Conservation (phyloP, 163 green algal species). For the Prototheca wickerhamii region DNA sequence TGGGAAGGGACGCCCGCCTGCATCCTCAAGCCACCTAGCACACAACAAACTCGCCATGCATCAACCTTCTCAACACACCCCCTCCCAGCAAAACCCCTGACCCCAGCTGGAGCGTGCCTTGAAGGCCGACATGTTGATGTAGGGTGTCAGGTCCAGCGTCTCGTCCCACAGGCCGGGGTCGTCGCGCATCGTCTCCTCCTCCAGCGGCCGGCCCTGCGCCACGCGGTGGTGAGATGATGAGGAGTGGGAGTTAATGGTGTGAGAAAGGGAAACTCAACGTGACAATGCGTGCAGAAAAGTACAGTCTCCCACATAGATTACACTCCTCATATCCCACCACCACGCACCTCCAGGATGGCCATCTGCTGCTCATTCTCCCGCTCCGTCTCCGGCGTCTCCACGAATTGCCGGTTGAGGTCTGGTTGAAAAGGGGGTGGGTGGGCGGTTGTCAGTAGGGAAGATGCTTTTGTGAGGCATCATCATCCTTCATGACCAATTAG, state of each 20-base stretch:
- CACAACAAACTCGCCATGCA: neutral
- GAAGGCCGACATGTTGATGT: constrained; percentile 68
- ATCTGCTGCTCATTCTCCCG: constrained; percentile 50
- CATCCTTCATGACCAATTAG: too few species aligned
- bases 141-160: constrained; percentile 69
- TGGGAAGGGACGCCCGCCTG: neutral
- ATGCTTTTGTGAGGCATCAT: too few species aligned
- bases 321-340: neutral
- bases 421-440: too few species aligned
- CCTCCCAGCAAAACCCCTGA: neutral
- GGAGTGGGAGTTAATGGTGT: neutral
- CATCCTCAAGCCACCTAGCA: neutral
- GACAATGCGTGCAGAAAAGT: too few species aligned
- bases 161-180: constrained; percentile 30
- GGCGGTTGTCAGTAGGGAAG: too few species aligned
- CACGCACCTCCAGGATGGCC: constrained; percentile 41
- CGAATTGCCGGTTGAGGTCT: constrained; percentile 39
- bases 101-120: constrained; percentile 19
- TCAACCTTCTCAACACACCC: neutral
- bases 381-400: constrained; percentile 21
- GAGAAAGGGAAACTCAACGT: too few species aligned
- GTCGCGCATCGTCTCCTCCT: constrained; percentile 13
- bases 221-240: neutral
- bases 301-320: too few species aligned
- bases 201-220: constrained; percentile 17